Base-by-base conservation (phyloP, 805 yeast species). In the Metschnikowia noctiluminum region DNA sequence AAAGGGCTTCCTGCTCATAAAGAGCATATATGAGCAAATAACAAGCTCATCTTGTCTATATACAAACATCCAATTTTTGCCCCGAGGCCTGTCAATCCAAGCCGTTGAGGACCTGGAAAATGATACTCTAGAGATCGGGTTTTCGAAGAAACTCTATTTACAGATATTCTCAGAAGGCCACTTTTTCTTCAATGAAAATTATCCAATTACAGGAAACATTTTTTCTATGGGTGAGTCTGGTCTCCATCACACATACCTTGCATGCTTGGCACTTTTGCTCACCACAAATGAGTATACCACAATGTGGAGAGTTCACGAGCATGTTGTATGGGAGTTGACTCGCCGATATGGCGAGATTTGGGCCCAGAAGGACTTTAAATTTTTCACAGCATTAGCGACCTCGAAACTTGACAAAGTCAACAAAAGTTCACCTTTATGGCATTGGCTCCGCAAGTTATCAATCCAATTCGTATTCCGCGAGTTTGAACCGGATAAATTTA, bases 201-300 rank as follows among this genome's bases (percentile, higher is more conserved):
- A 21, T 21, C 21, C 21, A 21, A 21, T 4, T 3, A 21, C 21
- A 21, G 21, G 4, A 21, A 4, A 21, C 2, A 21, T 21, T 3
- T 4, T 21, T 21, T 21, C 21, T 4, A 21, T 38, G 37, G 6
- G 35, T 10, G 27, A 26, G 8, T 11, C 14, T 4, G 42, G 44
- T 6, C 42, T 50, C 9, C 16, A 35, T 34, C 16, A 38, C 40
- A 16, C 34, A 11, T 70, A 70, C 46, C 54, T 56, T 42, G 63
- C 66, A 55, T 65, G 73, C 0, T 41, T 69, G n/a, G 68, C 73
- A 1, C 62, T 62, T 40, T 51, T 73, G 37, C 38, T 65, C 14
- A 71, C 75, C 13, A 68, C 76, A 14, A 69, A 71, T 49, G 78
- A 73, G 43, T 62, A 70, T 53, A 69, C 68, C 45, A 62, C 68